Percentiles rank a stretch among this genome's conserved stretches.
Evolutionary conservation across 768 basidiomycete species (phyloP).

Genomic region (Xerocomus brunneocitrinus): DNA sequence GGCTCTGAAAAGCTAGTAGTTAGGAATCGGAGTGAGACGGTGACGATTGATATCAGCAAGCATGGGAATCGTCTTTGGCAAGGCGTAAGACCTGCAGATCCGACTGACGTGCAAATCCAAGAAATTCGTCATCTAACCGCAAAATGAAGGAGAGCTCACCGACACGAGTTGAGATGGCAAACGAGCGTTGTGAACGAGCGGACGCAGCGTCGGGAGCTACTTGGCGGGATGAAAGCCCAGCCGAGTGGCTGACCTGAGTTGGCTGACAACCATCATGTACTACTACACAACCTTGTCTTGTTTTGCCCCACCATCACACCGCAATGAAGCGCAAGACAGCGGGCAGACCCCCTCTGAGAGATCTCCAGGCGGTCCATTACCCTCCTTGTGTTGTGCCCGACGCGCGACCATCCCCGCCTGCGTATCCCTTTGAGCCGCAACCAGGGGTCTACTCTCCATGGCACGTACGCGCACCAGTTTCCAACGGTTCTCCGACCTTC

Average conservation of each 20-base stretch:
- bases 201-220: neutral
- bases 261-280: neutral
- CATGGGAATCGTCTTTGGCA: slow-evolving; percentile 37
- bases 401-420: neutral
- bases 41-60: slow-evolving; percentile 36
- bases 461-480: neutral
- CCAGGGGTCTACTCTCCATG: neutral
- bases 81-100: slow-evolving; percentile 31
- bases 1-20: slow-evolving; percentile 4
- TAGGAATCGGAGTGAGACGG: slow-evolving; percentile 1
- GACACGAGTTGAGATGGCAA: neutral
- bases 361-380: slow-evolving; percentile 16
- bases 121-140: slow-evolving; percentile 38
- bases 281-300: neutral
- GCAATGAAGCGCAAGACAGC: slow-evolving; percentile 5
- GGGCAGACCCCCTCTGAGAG: slow-evolving; percentile 3
- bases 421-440: slow-evolving; percentile 3
- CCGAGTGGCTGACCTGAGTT: neutral
- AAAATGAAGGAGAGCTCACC: slow-evolving; percentile 16
- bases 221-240: slow-evolving; percentile 10
- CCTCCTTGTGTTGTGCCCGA: slow-evolving; percentile 14
- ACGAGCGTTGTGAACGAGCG: slow-evolving; percentile 5
- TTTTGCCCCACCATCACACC: neutral
- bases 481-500: neutral
- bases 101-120: slow-evolving; percentile 64